These are phyloP conservation scores for Eugenia klotzschiana DNA, from an alignment of 441 rosid species.

Conservation along the genomic window DNA sequence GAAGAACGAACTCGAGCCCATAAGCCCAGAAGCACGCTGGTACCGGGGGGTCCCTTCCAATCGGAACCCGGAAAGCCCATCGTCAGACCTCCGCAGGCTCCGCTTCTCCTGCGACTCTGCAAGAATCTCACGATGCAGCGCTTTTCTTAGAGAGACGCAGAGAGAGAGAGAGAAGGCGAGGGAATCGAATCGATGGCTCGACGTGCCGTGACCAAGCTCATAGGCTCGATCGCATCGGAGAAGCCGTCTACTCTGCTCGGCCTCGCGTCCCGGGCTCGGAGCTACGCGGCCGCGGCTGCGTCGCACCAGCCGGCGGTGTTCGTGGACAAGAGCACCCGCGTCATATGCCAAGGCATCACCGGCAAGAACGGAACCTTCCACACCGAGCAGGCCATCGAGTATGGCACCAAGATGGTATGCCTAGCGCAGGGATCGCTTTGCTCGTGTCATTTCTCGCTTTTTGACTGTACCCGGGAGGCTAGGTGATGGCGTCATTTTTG, in stretches of 20 bases:
- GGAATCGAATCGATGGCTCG: slow-evolving; percentile 20
- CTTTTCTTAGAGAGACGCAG: not conserved
- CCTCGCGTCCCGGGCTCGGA: not conserved
- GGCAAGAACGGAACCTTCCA: slow-evolving; percentile 95
- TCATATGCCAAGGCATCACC: slow-evolving; percentile 90
- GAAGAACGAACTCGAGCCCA: not conserved
- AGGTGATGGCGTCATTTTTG: not conserved
- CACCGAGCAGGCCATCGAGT: slow-evolving; percentile 96
- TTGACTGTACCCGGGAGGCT: not conserved
- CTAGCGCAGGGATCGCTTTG: not conserved
- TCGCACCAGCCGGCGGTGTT: slow-evolving; percentile 64
- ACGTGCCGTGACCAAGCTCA: slow-evolving; percentile 17
- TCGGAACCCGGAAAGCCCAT: not conserved
- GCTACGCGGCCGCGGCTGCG: slow-evolving; percentile 28
- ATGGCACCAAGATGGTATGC: slow-evolving; percentile 87
- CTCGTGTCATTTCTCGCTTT: not conserved
- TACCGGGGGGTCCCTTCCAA: not conserved
- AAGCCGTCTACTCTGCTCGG: not conserved
- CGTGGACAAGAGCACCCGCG: slow-evolving; percentile 77
- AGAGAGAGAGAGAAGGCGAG: not conserved
- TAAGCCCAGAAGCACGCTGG: not conserved
- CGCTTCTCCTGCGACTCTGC: not conserved
- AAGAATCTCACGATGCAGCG: not conserved
- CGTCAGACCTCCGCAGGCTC: not conserved
- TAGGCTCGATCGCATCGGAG: slow-evolving; percentile 17